A percentile compares a stretch with the other conserved stretches of the same genome.
phyloP scores from a whole-genome alignment of 352 stramenopile species.

The Phytophthora idaei region DNA sequence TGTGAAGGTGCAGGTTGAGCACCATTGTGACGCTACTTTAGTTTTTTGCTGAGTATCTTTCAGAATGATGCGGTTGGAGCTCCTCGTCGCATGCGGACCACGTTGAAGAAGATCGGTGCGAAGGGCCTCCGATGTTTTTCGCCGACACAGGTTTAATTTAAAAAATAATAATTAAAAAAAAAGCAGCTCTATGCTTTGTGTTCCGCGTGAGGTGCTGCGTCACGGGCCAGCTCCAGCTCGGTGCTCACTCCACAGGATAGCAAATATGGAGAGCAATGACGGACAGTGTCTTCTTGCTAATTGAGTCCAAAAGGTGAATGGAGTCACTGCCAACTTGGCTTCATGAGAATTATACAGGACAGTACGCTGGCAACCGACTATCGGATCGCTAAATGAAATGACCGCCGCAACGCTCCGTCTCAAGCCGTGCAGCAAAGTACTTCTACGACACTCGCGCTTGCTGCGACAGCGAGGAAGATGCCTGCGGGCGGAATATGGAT shows the following conservation, averaged over 20 bases:
- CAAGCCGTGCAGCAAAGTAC: not conserved
- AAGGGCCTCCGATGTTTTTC: constrained; percentile 18
- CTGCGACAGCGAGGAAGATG: constrained; percentile 14
- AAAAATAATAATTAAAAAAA: no score
- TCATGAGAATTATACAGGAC: no score
- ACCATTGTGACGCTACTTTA: constrained; percentile 14
- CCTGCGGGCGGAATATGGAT: not conserved
- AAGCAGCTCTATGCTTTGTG: no score
- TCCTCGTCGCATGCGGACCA: constrained; percentile 29
- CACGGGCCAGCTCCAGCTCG: no score
- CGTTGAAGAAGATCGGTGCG: constrained; percentile 21
- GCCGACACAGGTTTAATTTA: not conserved
- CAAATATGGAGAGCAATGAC: no score
- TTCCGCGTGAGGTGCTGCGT: no score
- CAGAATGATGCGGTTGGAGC: constrained; percentile 11
- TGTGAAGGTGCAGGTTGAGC: constrained; percentile 2
- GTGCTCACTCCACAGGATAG: no score
- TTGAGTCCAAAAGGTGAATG: no score
- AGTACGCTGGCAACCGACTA: no score
- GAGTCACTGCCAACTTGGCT: no score
- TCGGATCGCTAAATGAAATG: no score
- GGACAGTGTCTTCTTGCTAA: no score
- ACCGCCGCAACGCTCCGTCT: not conserved
- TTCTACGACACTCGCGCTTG: not conserved
- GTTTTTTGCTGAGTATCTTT: constrained; percentile 13